Evolutionary conservation across 2,329 filamentous ascomycete species (phyloP), one percentile per base, ranked within the genome.

Genomic region (Arthrinium puccinioides): DNA sequence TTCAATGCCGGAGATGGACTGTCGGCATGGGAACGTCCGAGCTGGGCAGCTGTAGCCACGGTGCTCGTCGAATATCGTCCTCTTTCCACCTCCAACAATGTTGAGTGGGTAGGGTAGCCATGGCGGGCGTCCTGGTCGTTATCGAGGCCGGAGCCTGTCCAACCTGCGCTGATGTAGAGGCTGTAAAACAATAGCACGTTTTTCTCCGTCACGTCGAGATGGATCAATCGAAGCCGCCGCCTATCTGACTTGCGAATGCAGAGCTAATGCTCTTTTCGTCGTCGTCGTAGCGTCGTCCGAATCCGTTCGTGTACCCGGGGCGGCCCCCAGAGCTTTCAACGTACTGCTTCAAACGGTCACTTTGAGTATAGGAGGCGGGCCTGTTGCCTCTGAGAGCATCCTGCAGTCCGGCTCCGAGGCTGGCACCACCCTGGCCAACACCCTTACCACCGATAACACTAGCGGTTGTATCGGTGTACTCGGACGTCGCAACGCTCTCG

Each of bases 201-300:
- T n/a, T n/a, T n/a, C n/a, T n/a, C n/a, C n/a, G n/a, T n/a, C n/a
- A n/a, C n/a, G 33, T 21, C 15, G 21, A 25, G n/a, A 21, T 21
- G 16, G 6, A 36, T 59, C 53, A 54, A 41, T 55, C 54, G 42
- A 54, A 60, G 43, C 58, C 57, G 50, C 72, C 69, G 45, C 87
- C 88, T 49, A 96, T 80, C 63, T 97, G 92, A 66, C 88, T 96
- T 44, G 90, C 89, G 66, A 97, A 98, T 33, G 89, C 89, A 36
- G 92, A 97, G 55, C 87, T 95, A 53, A 97, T 79, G 62, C 90
- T 97, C 64, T 92, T 87, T 54, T 92, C 87, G 57, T 97, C 92
- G 49, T 98, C 92, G 49, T 98, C 92, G 44, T 83, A 79, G 36
- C 70, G 72, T 51, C 82, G 83, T 37, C 76, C 81, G 54, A 77